Evolutionary conservation across 192 early-diverging fungal genomes (phyloP).

Genomic region (Funneliformis mosseae): DNA sequence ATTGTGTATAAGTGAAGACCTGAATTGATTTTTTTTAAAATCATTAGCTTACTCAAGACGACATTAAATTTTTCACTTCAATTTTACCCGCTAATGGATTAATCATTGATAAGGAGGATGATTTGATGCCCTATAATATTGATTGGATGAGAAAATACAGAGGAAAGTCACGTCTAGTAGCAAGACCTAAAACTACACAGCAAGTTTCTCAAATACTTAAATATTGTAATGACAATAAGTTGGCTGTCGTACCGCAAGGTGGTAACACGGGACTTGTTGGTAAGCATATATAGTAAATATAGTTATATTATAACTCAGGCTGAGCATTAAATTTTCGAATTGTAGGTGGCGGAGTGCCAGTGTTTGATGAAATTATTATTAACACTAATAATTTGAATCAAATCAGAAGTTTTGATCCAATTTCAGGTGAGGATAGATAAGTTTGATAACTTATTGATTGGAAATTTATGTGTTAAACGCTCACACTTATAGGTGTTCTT

Average conservation of each 20-base stretch:
- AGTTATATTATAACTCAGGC: not conserved
- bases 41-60: conserved; percentile 53
- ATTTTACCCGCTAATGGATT: conserved; percentile 49
- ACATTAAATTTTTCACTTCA: conserved; percentile 63
- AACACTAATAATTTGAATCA: conserved; percentile 78
- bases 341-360: conserved; percentile 85
- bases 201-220: conserved; percentile 82
- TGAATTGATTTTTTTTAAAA: not conserved
- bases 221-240: conserved; percentile 82
- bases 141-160: conserved; percentile 98
- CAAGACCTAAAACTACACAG: conserved; percentile 83
- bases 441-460: conserved; percentile 17
- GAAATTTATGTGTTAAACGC: conserved; percentile 48
- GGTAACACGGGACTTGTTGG: conserved; percentile 97
- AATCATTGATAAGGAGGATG: conserved; percentile 54
- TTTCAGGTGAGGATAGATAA: conserved; percentile 47
- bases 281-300: conserved; percentile 3
- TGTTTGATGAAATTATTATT: conserved; percentile 94
- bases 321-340: not conserved
- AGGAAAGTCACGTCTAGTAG: conserved; percentile 77
- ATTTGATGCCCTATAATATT: conserved; percentile 71
- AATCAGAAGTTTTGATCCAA: conserved; percentile 71
- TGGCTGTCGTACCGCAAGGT: conserved; percentile 97
- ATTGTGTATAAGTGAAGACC: not conserved
- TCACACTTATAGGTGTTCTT: conserved; percentile 72